These are phyloP conservation scores for Rhodotorula glutinis DNA, from an alignment of 1,284 basidiomycete genomes.

Conservation along the genomic window DNA sequence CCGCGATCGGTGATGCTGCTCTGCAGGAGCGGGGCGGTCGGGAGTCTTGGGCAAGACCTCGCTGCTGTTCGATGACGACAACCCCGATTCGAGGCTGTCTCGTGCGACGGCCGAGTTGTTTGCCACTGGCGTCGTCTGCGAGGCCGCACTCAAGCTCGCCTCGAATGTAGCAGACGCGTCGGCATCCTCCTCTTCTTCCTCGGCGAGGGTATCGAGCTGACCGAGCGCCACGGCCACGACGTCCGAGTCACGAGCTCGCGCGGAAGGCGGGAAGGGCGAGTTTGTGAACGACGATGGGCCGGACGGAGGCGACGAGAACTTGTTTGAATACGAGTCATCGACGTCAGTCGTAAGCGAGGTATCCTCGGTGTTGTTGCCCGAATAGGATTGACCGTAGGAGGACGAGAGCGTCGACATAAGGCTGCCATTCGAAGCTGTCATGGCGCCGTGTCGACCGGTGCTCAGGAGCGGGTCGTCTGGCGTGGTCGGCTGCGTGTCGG, in stretches of 20 bases:
- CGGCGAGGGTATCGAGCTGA: slow-evolving; percentile 42
- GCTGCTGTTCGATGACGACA: slow-evolving; percentile 24
- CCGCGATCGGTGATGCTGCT: slow-evolving; percentile 33
- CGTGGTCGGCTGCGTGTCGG: too few species aligned
- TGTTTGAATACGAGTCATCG: slow-evolving; percentile 34
- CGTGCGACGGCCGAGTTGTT: slow-evolving; percentile 8
- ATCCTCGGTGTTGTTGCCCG: slow-evolving; percentile 43
- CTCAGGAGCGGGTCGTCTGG: too few species aligned
- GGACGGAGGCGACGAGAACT: slow-evolving; percentile 33
- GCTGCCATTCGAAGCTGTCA: slow-evolving; percentile 35
- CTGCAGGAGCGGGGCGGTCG: slow-evolving; percentile 14
- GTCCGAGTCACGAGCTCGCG: slow-evolving; percentile 24
- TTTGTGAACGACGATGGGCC: slow-evolving; percentile 29
- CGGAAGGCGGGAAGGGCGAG: slow-evolving; percentile 8
- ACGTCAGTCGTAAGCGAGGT: slow-evolving; percentile 40
- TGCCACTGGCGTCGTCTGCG: slow-evolving; percentile 1
- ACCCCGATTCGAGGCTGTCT: slow-evolving; percentile 9
- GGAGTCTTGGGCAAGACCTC: slow-evolving; percentile 35
- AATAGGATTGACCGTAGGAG: slow-evolving; percentile 38
- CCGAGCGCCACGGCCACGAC: slow-evolving; percentile 31
- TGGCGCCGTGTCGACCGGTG: slow-evolving; percentile 20
- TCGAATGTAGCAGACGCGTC: slow-evolving; percentile 6
- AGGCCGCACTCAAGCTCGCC: not conserved
- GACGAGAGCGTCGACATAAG: slow-evolving; percentile 38
- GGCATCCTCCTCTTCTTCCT: slow-evolving; percentile 45